Evolutionary conservation across 768 basidiomycete species (phyloP), one percentile per base, ranked within the genome.

Genomic region (Crassisporium funariophilum): DNA sequence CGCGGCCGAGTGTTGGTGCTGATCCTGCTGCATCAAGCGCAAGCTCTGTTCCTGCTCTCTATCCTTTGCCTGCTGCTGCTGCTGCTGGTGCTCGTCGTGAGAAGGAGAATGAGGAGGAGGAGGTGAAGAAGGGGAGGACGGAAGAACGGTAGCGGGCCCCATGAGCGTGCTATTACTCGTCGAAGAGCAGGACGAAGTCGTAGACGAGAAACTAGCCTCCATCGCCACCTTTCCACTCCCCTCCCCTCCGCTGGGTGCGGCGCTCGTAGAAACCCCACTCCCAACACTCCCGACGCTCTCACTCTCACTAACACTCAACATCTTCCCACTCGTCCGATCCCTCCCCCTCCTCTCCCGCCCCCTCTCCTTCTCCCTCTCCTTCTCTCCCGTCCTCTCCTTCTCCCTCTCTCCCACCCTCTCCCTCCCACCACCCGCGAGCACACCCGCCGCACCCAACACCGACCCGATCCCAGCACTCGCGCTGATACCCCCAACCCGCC

Each of bases 301-400:
- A 44, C 55, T 56, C 50, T 64, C 64, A 53, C 71, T 74, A 41
- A 66, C 68, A 34, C 62, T 68, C 16, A 74, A 48, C 57, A 67
- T 59, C 59, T 71, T 60, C 31, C 71, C 71, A 29, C 58, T 58
- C 13, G 64, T 65, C 48, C 72, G 58, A 25, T 78, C 77, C 50
- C 77, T 61, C 2, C 74, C 78, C 37, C 77, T 61, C 44, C 62
- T 53, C 43, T 64, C 65, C 41, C 60, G 52, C 6, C 64, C 67
- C 22, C 53, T 50, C 19, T 60, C 59, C 33, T 54, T 46, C 38
- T 64, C 69, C 17, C 55, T 53, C 39, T 66, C 66, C 29, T 49
- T 21, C 51, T 55, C 57, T 34, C 55, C 50, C 24, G 68, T 68
- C 39, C 60, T 22, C 24, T 58, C 58, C 23, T 50, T 57, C 17